phyloP scores from a whole-genome alignment of 2,329 filamentous ascomycete species.

The Daldinia sp. region DNA sequence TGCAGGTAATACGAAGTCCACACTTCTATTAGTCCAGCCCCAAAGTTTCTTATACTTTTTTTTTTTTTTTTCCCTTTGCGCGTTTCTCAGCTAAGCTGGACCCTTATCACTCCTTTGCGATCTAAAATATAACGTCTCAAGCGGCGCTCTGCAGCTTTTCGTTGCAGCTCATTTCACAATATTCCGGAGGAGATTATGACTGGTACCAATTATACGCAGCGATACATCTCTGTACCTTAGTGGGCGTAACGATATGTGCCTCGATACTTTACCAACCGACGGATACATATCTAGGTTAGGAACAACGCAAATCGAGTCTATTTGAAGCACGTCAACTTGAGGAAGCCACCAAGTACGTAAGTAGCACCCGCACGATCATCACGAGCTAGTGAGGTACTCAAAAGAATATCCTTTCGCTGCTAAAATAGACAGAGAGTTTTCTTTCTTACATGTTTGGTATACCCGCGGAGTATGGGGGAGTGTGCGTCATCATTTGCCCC shows the following conservation, averaged over 20 bases:
- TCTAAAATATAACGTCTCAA: neutral
- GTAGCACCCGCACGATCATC: neutral
- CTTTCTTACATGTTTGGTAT: neutral
- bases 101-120: conserved; percentile 3
- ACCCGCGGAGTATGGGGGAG: neutral
- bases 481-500: conserved; percentile 20
- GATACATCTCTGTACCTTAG: neutral
- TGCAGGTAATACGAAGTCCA: conserved; percentile 31
- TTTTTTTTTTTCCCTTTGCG: no score
- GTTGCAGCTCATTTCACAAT: neutral
- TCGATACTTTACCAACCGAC: neutral
- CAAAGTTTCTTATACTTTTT: conserved; percentile 22
- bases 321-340: neutral
- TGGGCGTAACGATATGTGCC: neutral
- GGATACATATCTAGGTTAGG: neutral
- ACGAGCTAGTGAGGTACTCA: no score
- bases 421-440: neutral
- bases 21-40: conserved; percentile 18
- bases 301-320: neutral
- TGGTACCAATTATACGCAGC: neutral
- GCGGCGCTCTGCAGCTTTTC: no score
- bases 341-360: neutral
- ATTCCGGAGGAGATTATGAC: neutral
- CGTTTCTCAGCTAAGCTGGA: conserved; percentile 11
- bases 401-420: neutral